phyloP scores from a whole-genome alignment of 2,329 filamentous ascomycete genomes.

The Blumeria graminis region DNA sequence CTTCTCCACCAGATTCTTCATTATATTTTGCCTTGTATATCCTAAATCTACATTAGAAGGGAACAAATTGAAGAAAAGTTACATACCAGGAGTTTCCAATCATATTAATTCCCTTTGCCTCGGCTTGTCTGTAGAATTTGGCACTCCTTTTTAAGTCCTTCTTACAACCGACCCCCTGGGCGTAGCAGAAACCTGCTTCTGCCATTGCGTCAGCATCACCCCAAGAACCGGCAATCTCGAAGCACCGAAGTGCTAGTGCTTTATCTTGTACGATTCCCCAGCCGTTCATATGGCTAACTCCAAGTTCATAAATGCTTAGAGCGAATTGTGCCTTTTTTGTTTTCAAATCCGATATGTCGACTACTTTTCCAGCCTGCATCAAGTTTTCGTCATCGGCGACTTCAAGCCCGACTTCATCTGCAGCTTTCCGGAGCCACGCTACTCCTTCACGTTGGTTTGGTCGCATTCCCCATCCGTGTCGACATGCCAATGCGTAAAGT shows the following conservation, averaged over 20 bases:
- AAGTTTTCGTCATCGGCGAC: slow-evolving; percentile 60
- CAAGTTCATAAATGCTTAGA: slow-evolving; percentile 84
- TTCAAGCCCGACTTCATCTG: slow-evolving; percentile 60
- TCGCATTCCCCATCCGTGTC: slow-evolving; percentile 95
- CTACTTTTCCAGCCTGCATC: slow-evolving; percentile 33
- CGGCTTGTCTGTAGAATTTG: slow-evolving; percentile 70
- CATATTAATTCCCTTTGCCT: slow-evolving; percentile 89
- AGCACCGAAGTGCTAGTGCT: slow-evolving; percentile 64
- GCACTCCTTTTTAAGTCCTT: slow-evolving; percentile 92
- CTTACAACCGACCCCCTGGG: slow-evolving; percentile 77
- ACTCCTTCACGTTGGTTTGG: slow-evolving; percentile 77
- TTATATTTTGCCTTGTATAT: slow-evolving; percentile 93
- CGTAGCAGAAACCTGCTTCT: slow-evolving; percentile 91
- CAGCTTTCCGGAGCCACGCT: slow-evolving; percentile 75
- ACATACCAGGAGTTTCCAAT: slow-evolving; percentile 92
- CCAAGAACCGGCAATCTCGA: slow-evolving; percentile 90
- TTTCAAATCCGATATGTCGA: slow-evolving; percentile 47
- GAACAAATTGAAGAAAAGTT: not conserved
- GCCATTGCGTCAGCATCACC: slow-evolving; percentile 84
- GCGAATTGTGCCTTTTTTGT: slow-evolving; percentile 83
- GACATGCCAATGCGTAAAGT: slow-evolving; percentile 77
- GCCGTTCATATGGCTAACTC: slow-evolving; percentile 91
- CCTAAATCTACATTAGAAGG: slow-evolving; percentile 24
- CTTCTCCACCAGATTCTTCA: slow-evolving; percentile 19
- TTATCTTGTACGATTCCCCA: slow-evolving; percentile 96